Base-by-base conservation (phyloP, 2,329 filamentous ascomycete genomes). In the Diaporthe caulivora region DNA sequence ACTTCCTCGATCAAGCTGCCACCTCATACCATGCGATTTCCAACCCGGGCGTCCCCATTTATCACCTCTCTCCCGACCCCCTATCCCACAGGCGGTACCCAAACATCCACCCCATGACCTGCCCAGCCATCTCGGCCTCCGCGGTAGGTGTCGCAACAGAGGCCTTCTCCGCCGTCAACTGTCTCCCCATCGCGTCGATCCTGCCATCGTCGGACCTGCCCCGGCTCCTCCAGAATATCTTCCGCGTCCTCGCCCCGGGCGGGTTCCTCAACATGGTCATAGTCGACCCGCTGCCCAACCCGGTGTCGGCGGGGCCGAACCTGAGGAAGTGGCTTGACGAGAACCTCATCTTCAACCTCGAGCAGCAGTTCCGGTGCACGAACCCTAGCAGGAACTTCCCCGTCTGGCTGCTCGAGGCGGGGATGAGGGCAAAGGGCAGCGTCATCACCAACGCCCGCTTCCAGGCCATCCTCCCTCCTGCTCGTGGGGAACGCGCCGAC, bases 251-350 rank as follows among this genome's bases (percentile, higher is more conserved):
- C 3, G 83, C 85, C 4, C 85, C 86, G 0, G 86, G 87, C 0
- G 91, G 92, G 1, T 83, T 84, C 26, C 80, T 93, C 17, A 87
- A 92, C 73, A 81, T 94, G 21, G 87, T 88, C 0, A 81, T 93
- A 24, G 88, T 93, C 75, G 90, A 94, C 72, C 90, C 92, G 0
- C 82, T 88, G 10, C 92, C 92, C 0, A 83, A 87, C 0, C 82
- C 87, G 4, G 81, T 84, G 1, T 90, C 87, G 0, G 83, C 90
- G 31, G 92, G 92, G 0, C 90, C 89, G 0, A 82, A 83, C 1
- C 82, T 94, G 78, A 84, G 87, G 47, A 80, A 83, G 1, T 94
- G 92, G 92, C 83, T 94, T 2, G 89, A 92, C 55, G 85, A 88
- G 4, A 84, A 92, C 68, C 83, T 94, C 0, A 79, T 92, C 2